phyloP scores from a whole-genome alignment of 2,329 filamentous ascomycete species.

The Helotiales sp. region DNA sequence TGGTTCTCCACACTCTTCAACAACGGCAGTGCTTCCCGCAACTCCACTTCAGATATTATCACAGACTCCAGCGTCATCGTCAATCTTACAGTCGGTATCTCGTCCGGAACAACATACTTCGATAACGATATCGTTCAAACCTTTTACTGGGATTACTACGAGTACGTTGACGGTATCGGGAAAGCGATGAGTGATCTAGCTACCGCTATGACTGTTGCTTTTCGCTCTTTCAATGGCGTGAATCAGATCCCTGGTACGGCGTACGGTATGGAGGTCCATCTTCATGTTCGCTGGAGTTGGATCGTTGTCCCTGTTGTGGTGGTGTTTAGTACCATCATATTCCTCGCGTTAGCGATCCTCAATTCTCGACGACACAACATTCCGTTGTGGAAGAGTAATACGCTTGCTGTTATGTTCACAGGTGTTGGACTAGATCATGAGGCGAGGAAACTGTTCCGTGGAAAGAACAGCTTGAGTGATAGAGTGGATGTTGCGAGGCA shows the following conservation, averaged over 20 bases:
- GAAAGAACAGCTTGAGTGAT: background rate
- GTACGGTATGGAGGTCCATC: conserved; percentile 33
- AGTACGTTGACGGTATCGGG: conserved; percentile 37
- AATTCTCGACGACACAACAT: conserved; percentile 29
- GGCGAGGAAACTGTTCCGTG: conserved; percentile 1
- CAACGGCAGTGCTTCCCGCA: conserved; percentile 5
- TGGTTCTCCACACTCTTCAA: conserved; percentile 6
- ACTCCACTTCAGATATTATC: background rate
- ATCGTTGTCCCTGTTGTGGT: conserved; percentile 36
- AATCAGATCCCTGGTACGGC: conserved; percentile 33
- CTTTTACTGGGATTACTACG: conserved; percentile 43
- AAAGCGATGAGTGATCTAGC: conserved; percentile 39
- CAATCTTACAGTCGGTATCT: conserved; percentile 8
- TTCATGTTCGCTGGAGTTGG: conserved; percentile 40
- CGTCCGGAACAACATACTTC: conserved; percentile 10
- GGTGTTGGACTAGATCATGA: conserved; percentile 33
- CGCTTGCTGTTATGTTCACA: conserved; percentile 38
- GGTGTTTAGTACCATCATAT: conserved; percentile 33
- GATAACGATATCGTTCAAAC: conserved; percentile 39
- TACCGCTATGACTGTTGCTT: conserved; percentile 38
- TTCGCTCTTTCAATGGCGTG: conserved; percentile 34
- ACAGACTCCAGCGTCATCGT: conserved; percentile 3
- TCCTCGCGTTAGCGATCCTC: conserved; percentile 33
- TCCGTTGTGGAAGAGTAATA: conserved; percentile 39
- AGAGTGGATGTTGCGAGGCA: background rate